Evolutionary conservation across 2,329 filamentous ascomycete genomes (phyloP).

Genomic region (Fusarium goolgardi): DNA sequence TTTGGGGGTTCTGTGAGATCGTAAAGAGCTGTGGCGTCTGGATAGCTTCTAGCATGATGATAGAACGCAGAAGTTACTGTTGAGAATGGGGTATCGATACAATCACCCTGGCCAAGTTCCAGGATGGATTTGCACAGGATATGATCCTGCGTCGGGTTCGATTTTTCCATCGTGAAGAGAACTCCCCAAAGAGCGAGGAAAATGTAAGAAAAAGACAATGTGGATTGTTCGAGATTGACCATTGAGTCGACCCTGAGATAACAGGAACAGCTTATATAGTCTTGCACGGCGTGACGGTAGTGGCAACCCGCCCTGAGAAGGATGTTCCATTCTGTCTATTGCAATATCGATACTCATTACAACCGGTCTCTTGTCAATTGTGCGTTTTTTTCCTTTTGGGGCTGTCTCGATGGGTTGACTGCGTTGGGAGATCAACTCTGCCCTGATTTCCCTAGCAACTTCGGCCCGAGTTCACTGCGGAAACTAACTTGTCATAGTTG

Average conservation of each 20-base stretch:
- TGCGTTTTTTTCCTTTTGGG: not conserved
- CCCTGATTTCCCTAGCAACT: constrained; percentile 42
- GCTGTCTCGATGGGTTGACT: constrained; percentile 24
- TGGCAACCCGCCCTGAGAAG: constrained; percentile 28
- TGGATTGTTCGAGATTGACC: constrained; percentile 31
- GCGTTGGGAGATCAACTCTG: constrained; percentile 28
- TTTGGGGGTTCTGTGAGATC: constrained; percentile 49
- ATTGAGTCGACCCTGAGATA: constrained; percentile 40
- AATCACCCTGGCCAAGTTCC: constrained; percentile 36
- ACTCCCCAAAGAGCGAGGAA: not conserved
- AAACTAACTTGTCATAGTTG: constrained; percentile 28
- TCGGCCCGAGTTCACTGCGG: constrained; percentile 6
- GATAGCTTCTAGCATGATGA: constrained; percentile 52
- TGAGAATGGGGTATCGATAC: constrained; percentile 50
- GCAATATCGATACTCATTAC: constrained; percentile 22
- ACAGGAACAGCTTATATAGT: constrained; percentile 37
- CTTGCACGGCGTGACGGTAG: constrained; percentile 27
- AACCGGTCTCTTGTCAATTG: constrained; percentile 20
- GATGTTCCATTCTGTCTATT: constrained; percentile 31
- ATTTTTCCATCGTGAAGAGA: constrained; percentile 19
- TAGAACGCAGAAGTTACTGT: constrained; percentile 56
- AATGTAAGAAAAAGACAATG: constrained; percentile 26
- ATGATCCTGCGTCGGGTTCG: constrained; percentile 9
- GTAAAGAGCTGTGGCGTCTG: constrained; percentile 55
- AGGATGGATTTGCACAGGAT: constrained; percentile 5